Evolutionary conservation across 2,329 filamentous ascomycete species (phyloP), one percentile per base, ranked within the genome.

Genomic region (Hymenoscyphus occultus): DNA sequence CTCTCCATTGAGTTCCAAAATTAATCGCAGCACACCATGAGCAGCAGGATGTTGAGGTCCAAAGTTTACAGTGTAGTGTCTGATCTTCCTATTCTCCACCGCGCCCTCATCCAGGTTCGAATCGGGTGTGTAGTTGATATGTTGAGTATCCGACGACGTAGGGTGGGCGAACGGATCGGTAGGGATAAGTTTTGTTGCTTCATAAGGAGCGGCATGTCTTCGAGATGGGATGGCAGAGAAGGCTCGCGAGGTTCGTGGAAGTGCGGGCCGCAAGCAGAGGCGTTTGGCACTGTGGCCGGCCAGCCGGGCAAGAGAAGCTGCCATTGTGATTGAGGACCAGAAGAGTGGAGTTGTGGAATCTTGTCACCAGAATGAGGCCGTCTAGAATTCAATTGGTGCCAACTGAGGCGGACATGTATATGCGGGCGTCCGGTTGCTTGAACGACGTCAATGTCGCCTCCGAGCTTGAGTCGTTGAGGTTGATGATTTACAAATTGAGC

Each of bases 21-120:
- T 99, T 81, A 99, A 81, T 63, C 95, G 92, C 80, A 99, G 82
- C 87, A 99, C 95, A 76, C 95, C 95, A 86, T 99, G 95, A 74
- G 95, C 96, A 71, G 95, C 95, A 48, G 95, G 95, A 84, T 99
- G 95, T 84, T 99, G 95, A 70, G 95, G 95, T 64, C 95, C 95
- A 75, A 99, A 99, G 84, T 99, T 99, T 83, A 99, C 94, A 6
- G 95, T 99, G 82, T 99, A 99, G 82, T 99, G 95, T 72, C 95
- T 89, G 78, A 99, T 90, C 85, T 97, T 98, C 79, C 94, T 90
- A 80, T 81, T 80, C 72, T 84, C 80, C 70, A 79, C 76, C 64
- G 78, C 76, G 58, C 78, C 74, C 61, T 76, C 72, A 70, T 82
- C 80, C 62, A 79, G 73, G 72, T 78, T 75, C 71, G 79, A 71